Base-by-base conservation (phyloP, 2,329 filamentous ascomycete species). In the Fusarium sp. region DNA sequence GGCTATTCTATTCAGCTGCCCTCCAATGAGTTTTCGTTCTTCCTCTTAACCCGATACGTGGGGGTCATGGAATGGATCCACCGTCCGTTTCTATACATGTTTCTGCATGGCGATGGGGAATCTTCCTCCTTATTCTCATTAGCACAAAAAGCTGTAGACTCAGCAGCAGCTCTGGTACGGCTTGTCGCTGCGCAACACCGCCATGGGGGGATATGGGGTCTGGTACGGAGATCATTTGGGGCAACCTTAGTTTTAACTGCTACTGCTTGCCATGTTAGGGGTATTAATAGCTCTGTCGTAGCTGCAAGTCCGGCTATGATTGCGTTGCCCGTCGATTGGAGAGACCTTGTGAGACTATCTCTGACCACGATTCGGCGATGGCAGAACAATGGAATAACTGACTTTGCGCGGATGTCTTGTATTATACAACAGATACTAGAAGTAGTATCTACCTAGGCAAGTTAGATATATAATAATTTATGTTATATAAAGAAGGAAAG, bases 21-120 rank as follows among this genome's bases (percentile, higher is more conserved):
- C 11, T 30, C 11, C 16, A 52, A 52, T 31, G 48, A 52, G 31
- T 39, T 52, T 6, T 52, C 48, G 15, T 39, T 52, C n/a, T 52
- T 52, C 48, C 31, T 52, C 7, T 13, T 37, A 30, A 52, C 48
- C 8, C 28, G 48, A 27, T 52, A 52, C 23, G 28, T 52, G n/a
- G 18, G 34, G 9, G 28, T 31, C 6, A 16, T 52, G 15, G 48
- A 52, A 27, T 52, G 48, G 48, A 52, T 52, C 12, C 48, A 52
- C 18, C 48, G 48, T 6, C 48, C 48, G 6, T 37, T 52, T 39
- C 13, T 52, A 15, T 52, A 37, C 48, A n/a, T 37, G 8, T 6
- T 52, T 12, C 9, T 36, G 4, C 30, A 52, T 7, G 15, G n/a
- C 6, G 8, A 9, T 10, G 16, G 39, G 6, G 15, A 39, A 6